These are phyloP conservation scores for Cyberlindnera subsufficiens DNA, from an alignment of 805 yeast species.

Conservation along the genomic window DNA sequence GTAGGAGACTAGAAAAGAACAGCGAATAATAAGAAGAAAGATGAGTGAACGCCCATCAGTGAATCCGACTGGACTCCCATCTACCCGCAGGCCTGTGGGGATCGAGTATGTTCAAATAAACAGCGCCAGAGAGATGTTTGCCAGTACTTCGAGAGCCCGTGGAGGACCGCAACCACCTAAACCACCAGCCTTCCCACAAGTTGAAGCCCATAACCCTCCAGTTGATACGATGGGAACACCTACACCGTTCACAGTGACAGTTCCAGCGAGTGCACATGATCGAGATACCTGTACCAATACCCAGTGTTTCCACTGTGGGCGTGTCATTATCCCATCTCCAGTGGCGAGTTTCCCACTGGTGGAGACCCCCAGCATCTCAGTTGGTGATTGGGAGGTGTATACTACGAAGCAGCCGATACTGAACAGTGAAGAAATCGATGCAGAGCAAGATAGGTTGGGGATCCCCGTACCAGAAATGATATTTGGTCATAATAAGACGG, in stretches of 20 bases:
- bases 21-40: neutral
- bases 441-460: conserved; percentile 48
- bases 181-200: neutral
- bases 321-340: conserved; percentile 75
- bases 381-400: conserved; percentile 70
- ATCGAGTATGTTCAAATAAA: conserved; percentile 51
- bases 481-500: conserved; percentile 76
- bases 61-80: conserved; percentile 1
- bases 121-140: conserved; percentile 60
- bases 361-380: conserved; percentile 64
- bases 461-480: conserved; percentile 97
- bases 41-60: conserved; percentile 1
- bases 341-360: conserved; percentile 54
- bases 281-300: conserved; percentile 31
- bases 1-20: neutral
- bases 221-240: conserved; percentile 8
- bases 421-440: conserved; percentile 67
- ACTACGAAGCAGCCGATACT: conserved; percentile 75
- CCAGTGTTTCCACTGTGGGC: conserved; percentile 59
- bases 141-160: conserved; percentile 30
- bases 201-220: conserved; percentile 6
- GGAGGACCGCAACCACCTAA: conserved; percentile 7
- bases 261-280: conserved; percentile 39
- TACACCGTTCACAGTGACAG: conserved; percentile 18
- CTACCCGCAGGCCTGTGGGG: conserved; percentile 23